Base-by-base conservation (phyloP, 305 asterid genomes). In the Fraxinus sp. region DNA sequence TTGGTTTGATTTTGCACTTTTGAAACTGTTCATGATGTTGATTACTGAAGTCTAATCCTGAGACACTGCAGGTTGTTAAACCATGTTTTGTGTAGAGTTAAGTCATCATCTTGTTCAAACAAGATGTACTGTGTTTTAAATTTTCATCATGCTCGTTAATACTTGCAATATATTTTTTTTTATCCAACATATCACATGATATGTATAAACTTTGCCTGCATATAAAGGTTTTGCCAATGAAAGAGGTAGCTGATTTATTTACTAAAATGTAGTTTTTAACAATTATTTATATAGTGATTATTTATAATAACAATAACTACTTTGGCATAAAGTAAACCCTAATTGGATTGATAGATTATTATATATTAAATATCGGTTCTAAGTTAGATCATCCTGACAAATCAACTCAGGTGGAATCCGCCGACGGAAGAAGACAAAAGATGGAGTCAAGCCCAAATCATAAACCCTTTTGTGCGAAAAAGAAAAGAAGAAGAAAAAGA, bases 371-470 rank as follows among this genome's bases (percentile, higher is more conserved):
- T 1, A 30, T 30, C 9, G 2, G 16, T 6, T 59, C 13, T 8
- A 39, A 8, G 9, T 39, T 39, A 39, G 3, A 32, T 32, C 3
- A 4, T 0, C 0, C 1, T 32, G 2, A 1, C 66, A 22, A 39
- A 44, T 24, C 36, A 44, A 76, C 79, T 76, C 37, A 20, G 22
- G 79, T 20, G 64, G 79, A 22, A 44, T 32, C 41, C 36, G 79
- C 37, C 68, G 41, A 76, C 68, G 39, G 79, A 41, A 76, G 39
- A 76, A 26, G 79, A 76, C 68, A 76, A 76, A 76, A 44, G 39
- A 76, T 4, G 14, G 0, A 35, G 8, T 35, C 39, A 35, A 35
- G 8, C 39, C 39, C 8, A 35, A 35, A 5, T 35, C 39, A 5
- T 35, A 35, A 35, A 35, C 39, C 8, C 39, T 35, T 35, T 35